Evolutionary conservation across 192 early-diverging fungal genomes (phyloP), one percentile per base, ranked within the genome.

Genomic region (Lobosporangium transversale): DNA sequence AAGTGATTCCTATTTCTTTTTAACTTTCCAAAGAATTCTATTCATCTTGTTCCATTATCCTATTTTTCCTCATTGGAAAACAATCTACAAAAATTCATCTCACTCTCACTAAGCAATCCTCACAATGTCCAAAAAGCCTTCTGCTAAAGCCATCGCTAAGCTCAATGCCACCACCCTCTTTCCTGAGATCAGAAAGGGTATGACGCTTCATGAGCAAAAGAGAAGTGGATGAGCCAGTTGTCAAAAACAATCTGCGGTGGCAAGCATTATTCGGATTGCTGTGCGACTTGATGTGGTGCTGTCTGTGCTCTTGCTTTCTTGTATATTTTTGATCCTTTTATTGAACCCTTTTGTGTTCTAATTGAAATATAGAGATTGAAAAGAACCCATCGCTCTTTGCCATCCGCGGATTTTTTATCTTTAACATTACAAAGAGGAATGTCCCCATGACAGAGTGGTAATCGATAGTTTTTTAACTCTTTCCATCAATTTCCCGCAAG

Each of bases 161-260:
- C 73, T 76, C 65, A 76, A 76, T 43, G 73, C 73, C 43, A 62
- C 73, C 32, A 67, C 73, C 21, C 73, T 76, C 48, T 76, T 76
- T 26, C 73, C 73, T 26, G 73, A 76, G 58, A 76, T 76, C 31
- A 76, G 53, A 53, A 76, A 76, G 37, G 73, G 73, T 67, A 65
- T 15, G 29, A 14, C 24, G 24, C 30, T 14, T 53, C 18, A 10
- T 14, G 14, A 21, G 47, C 17, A 21, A 20, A 30, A 30, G n/a
- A n/a, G n/a, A n/a, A n/a, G n/a, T n/a, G n/a, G n/a, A n/a, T n/a
- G n/a, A n/a, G n/a, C n/a, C n/a, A n/a, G n/a, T n/a, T n/a, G n/a
- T n/a, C n/a, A n/a, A n/a, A n/a, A n/a, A n/a, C n/a, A n/a, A n/a
- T n/a, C n/a, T n/a, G n/a, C n/a, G n/a, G n/a, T n/a, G n/a, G n/a